These are phyloP conservation scores for Gastrolobium villosum DNA, from an alignment of 306 rosid genomes.

Conservation along the genomic window DNA sequence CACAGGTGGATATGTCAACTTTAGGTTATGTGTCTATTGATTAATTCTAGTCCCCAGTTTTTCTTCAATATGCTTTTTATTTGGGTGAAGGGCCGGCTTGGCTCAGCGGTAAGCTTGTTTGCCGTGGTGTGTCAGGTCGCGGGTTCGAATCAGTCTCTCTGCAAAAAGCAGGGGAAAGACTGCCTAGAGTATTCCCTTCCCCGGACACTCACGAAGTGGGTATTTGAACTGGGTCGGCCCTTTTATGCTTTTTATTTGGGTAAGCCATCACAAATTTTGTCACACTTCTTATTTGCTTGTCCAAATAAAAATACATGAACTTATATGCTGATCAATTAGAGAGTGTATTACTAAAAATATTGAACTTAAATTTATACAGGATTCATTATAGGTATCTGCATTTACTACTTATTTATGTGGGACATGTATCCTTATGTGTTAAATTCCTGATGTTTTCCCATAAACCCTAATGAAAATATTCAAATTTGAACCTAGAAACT, in stretches of 20 bases:
- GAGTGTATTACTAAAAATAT: slow-evolving; percentile 6
- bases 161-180: too few species aligned
- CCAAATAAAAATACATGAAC: slow-evolving; percentile 36
- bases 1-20: slow-evolving; percentile 26
- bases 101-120: too few species aligned
- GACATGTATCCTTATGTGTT: background rate
- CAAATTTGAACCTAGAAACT: slow-evolving; percentile 38
- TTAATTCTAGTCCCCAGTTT: background rate
- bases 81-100: too few species aligned
- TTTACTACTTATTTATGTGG: slow-evolving; percentile 19
- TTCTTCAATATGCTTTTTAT: background rate
- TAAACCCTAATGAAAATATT: background rate
- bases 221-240: too few species aligned
- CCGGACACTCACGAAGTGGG: too few species aligned
- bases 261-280: slow-evolving; percentile 46
- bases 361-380: slow-evolving; percentile 1
- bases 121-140: too few species aligned
- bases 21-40: slow-evolving; percentile 25
- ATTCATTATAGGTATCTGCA: slow-evolving; percentile 1
- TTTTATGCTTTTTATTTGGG: slow-evolving; percentile 14
- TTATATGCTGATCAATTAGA: slow-evolving; percentile 43
- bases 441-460: slow-evolving; percentile 20
- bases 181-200: too few species aligned
- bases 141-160: too few species aligned
- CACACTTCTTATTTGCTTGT: slow-evolving; percentile 29